Conservation (phyloP, 2,329 filamentous ascomycete genomes). For the Aspergillus candidus region DNA sequence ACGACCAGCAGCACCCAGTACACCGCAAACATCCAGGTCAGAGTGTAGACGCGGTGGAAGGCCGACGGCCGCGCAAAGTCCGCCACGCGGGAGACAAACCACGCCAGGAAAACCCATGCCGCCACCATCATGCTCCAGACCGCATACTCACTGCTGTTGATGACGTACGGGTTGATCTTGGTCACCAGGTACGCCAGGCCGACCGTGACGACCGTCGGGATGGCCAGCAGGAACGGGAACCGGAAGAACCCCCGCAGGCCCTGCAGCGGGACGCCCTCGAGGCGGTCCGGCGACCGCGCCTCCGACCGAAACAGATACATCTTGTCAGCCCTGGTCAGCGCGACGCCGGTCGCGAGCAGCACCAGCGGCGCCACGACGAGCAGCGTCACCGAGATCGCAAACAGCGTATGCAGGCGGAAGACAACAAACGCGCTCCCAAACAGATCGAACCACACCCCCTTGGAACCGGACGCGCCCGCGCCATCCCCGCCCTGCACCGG, state of each 20-base stretch:
- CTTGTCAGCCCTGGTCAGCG: slow-evolving; percentile 67
- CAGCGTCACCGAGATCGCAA: slow-evolving; percentile 78
- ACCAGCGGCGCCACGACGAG: slow-evolving; percentile 73
- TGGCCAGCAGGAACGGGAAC: slow-evolving; percentile 67
- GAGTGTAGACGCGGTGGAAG: slow-evolving; percentile 71
- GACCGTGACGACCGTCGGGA: slow-evolving; percentile 63
- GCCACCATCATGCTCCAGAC: slow-evolving; percentile 86
- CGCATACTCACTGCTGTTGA: slow-evolving; percentile 83
- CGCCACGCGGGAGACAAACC: slow-evolving; percentile 74
- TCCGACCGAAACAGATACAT: slow-evolving; percentile 79
- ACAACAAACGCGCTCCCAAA: slow-evolving; percentile 75
- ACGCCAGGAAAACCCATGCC: slow-evolving; percentile 72
- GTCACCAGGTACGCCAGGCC: slow-evolving; percentile 68
- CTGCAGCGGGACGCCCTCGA: slow-evolving; percentile 58
- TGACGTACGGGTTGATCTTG: slow-evolving; percentile 80
- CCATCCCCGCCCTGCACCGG: slow-evolving; percentile 49
- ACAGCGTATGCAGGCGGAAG: slow-evolving; percentile 73
- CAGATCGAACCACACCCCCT: slow-evolving; percentile 89
- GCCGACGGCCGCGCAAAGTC: slow-evolving; percentile 78
- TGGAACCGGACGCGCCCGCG: slow-evolving; percentile 59
- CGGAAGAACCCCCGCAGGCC: slow-evolving; percentile 80
- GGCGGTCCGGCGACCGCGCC: slow-evolving; percentile 54
- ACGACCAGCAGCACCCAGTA: slow-evolving; percentile 68
- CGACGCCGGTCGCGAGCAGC: slow-evolving; percentile 61
- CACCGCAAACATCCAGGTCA: slow-evolving; percentile 76